Percentiles rank a stretch among this genome's conserved stretches.
Conservation (phyloP, 164 flowering plant genomes). For the Vitis rotundifolia region DNA sequence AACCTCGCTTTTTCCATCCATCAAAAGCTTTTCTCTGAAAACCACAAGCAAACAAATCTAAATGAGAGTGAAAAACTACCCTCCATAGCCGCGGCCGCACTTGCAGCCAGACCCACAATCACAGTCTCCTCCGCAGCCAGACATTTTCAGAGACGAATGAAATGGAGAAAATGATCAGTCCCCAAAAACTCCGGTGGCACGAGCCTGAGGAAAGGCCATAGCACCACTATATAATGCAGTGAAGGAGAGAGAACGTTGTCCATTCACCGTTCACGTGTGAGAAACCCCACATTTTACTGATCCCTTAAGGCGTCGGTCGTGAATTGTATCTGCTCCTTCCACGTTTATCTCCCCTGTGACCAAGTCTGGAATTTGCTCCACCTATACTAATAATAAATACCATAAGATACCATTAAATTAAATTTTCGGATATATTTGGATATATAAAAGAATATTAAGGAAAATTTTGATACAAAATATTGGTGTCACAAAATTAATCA, state of each 20-base stretch:
- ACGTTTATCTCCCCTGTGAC: not conserved
- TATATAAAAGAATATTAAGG: no score
- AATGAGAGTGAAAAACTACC: constrained; percentile 13
- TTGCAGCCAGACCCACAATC: constrained; percentile 62
- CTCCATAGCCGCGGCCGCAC: constrained; percentile 53
- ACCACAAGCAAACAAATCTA: no score
- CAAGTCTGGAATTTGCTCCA: constrained; percentile 2
- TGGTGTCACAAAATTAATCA: no score
- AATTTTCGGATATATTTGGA: no score
- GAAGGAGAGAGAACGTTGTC: not conserved
- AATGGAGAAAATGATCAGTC: not conserved
- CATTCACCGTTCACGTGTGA: constrained; percentile 28
- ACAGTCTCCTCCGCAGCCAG: constrained; percentile 75
- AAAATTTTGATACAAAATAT: no score
- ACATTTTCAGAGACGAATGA: constrained; percentile 30
- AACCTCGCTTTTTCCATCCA: no score
- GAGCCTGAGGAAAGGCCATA: not conserved
- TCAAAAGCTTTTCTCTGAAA: no score
- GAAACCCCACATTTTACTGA: not conserved
- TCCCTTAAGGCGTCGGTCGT: constrained; percentile 1
- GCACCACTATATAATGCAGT: constrained; percentile 17
- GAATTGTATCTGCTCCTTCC: not conserved
- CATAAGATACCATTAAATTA: not conserved
- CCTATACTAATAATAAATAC: not conserved
- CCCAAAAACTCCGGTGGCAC: not conserved